Conservation (phyloP, 2,329 filamentous ascomycete species). For the Polytolypa hystricis region DNA sequence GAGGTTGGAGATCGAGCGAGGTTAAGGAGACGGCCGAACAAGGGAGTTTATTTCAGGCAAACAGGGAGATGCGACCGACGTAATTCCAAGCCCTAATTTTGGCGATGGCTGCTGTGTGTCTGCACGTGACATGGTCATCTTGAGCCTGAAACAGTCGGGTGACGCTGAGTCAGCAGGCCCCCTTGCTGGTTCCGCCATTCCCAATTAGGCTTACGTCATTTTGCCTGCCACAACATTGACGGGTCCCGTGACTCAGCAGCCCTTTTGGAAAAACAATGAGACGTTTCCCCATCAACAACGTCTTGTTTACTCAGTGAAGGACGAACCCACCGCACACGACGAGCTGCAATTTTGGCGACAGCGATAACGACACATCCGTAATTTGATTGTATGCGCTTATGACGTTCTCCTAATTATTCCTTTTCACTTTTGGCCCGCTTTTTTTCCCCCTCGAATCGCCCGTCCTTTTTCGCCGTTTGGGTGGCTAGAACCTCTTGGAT, state of each 20-base stretch:
- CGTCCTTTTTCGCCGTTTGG: background rate
- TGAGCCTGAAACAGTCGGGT: no score
- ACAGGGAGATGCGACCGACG: no score
- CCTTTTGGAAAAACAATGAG: constrained; percentile 7
- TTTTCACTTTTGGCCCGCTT: background rate
- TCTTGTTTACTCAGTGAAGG: constrained; percentile 11
- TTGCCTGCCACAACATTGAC: no score
- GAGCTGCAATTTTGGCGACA: constrained; percentile 3
- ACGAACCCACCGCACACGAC: background rate
- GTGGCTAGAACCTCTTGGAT: background rate
- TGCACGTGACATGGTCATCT: no score
- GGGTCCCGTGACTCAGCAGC: constrained; percentile 6
- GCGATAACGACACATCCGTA: constrained; percentile 2
- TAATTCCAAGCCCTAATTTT: no score
- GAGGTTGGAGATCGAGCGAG: no score
- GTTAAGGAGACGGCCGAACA: no score
- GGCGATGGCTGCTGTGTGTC: no score
- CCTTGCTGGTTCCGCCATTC: no score
- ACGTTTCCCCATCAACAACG: constrained; percentile 16
- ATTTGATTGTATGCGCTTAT: background rate
- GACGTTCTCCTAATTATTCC: constrained; percentile 1
- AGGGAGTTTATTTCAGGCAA: no score
- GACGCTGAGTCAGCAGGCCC: no score
- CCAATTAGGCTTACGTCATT: no score
- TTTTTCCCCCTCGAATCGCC: background rate